Conservation (phyloP, 2,329 filamentous ascomycete genomes). For the Huntiella bhutanensis region DNA sequence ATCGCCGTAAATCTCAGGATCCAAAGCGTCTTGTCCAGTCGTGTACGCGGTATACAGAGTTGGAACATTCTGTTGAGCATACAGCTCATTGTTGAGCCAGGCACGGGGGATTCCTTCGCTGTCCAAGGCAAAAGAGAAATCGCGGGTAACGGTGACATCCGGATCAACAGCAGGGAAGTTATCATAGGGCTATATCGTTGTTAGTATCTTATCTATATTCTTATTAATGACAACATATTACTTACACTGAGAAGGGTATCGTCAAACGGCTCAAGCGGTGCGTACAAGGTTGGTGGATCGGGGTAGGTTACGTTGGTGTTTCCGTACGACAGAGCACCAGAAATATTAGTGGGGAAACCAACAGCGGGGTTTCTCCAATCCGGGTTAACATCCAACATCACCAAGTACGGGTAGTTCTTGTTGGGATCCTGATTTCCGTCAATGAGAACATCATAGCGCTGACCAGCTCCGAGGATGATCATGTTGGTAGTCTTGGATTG, state of each 20-base stretch:
- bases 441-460: slow-evolving; percentile 29
- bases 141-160: slow-evolving; percentile 13
- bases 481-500: slow-evolving; percentile 19
- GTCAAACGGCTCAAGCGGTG: slow-evolving; percentile 50
- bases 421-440: slow-evolving; percentile 21
- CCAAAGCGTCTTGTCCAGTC: slow-evolving; percentile 25
- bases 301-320: slow-evolving; percentile 13
- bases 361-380: slow-evolving; percentile 16
- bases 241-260: slow-evolving; percentile 41
- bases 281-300: slow-evolving; percentile 18
- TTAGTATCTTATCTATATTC: background rate
- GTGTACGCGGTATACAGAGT: slow-evolving; percentile 53
- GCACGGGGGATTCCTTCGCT: slow-evolving; percentile 39
- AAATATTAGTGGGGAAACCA: slow-evolving; percentile 23
- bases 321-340: slow-evolving; percentile 25
- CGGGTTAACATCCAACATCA: slow-evolving; percentile 25
- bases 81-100: slow-evolving; percentile 24
- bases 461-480: slow-evolving; percentile 24
- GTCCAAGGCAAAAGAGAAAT: slow-evolving; percentile 39
- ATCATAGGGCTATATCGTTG: slow-evolving; percentile 32
- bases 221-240: slow-evolving; percentile 14
- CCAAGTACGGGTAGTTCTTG: slow-evolving; percentile 25
- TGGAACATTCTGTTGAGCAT: slow-evolving; percentile 48
- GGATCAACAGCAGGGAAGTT: slow-evolving; percentile 26
- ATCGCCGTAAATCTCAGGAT: slow-evolving; percentile 24